Evolutionary conservation across 805 yeast genomes (phyloP).

Genomic region (Torulaspora quercuum): DNA sequence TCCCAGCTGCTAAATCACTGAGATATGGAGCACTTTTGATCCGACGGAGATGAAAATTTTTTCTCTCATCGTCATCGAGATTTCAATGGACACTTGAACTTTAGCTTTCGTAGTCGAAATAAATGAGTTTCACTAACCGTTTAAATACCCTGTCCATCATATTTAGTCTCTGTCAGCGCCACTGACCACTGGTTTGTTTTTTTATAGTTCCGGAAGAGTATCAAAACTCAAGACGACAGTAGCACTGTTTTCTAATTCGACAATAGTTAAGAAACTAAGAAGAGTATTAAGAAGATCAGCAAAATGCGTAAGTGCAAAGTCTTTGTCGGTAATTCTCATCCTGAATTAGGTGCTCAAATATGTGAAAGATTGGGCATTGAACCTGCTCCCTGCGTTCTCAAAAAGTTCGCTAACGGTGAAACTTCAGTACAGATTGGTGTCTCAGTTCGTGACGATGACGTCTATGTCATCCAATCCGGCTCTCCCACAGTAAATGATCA

Average conservation of each 20-base stretch:
- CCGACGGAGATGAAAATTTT: constrained; percentile 11
- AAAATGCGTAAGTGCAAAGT: constrained; percentile 94
- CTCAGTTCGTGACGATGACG: constrained; percentile 95
- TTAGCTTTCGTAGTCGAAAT: constrained; percentile 3
- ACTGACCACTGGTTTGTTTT: too few species aligned
- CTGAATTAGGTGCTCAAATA: constrained; percentile 85
- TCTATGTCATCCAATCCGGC: constrained; percentile 87
- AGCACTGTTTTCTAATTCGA: too few species aligned
- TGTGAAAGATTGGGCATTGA: constrained; percentile 89
- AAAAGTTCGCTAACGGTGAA: constrained; percentile 95
- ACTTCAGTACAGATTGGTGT: constrained; percentile 94
- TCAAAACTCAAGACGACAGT: too few species aligned
- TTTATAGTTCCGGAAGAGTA: too few species aligned
- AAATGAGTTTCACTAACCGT: constrained; percentile 3
- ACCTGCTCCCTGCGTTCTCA: constrained; percentile 87
- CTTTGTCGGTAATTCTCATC: constrained; percentile 95
- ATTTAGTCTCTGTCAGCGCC: too few species aligned
- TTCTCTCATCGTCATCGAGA: constrained; percentile 3
- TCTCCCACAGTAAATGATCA: constrained; percentile 86
- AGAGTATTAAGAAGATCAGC: too few species aligned
- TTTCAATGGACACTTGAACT: background rate
- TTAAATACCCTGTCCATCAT: too few species aligned
- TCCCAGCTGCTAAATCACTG: background rate
- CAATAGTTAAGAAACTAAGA: too few species aligned
- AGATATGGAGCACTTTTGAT: constrained; percentile 1